Base-by-base conservation (phyloP, 108 stramenopile species). In the Poteriospumella lacustris region DNA sequence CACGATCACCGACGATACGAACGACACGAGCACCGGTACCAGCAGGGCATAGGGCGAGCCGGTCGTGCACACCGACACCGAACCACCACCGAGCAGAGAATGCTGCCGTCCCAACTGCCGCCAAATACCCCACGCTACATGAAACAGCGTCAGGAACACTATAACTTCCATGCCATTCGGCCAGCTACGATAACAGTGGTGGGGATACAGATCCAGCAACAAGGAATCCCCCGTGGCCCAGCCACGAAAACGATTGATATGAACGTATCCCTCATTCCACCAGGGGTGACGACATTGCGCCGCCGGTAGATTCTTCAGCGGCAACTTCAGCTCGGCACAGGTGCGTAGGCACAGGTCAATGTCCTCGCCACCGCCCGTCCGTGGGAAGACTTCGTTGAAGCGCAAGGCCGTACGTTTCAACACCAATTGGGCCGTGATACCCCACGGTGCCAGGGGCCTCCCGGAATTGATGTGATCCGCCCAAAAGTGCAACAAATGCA, bases 331-430 rank as follows among this genome's bases (percentile, higher is more conserved):
- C n/a, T n/a, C n/a, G n/a, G n/a, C n/a, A n/a, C n/a, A n/a, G 5
- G 36, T 5, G 38, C 83, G 84, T 68, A 76, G 82, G 39, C 80
- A 82, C 43, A 87, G 80, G 44, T 87, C 88, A 60, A 86, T 83
- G 58, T 86, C 86, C 40, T 87, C 87, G 26, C 87, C 86, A 15
- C 87, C 89, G 28, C 89, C 89, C 24, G 87, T 88, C 64, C 86
- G 85, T 15, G 86, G 84, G 41, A 79, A 89, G 5, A 39, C 58
- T 26, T 33, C 5, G 36, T 73, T 5, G 24, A 73, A 73, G 15
- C 64, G 19, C 12, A 40, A 36, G 0, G 83, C 31, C 5, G 76
- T 58, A 1, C 81, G 83, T 2, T 70, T 34, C 24, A 88, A 81
- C 12, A 85, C 52, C 9, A 87, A 43, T 58, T 89, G 87, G 31